These are phyloP conservation scores for Pseudevernia furfuracea DNA, from an alignment of 495 filamentous ascomycete species.

Conservation along the genomic window DNA sequence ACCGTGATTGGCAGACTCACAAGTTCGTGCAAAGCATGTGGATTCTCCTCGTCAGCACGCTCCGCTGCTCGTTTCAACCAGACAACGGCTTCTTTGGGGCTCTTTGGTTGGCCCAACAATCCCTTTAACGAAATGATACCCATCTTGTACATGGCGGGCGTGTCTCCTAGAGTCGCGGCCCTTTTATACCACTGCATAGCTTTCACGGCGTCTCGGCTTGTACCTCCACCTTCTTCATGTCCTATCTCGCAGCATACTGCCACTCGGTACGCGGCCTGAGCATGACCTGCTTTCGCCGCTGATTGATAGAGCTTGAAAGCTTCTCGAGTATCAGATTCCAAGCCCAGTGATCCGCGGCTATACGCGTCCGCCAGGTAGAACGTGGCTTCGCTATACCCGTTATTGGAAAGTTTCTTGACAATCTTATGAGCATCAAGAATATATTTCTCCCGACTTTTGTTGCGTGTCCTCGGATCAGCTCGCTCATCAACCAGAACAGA, in stretches of 20 bases:
- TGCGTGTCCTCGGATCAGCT: slow-evolving; percentile 65
- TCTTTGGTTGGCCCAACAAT: slow-evolving; percentile 80
- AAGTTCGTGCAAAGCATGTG: slow-evolving; percentile 90
- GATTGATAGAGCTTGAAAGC: slow-evolving; percentile 90
- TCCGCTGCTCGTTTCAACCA: slow-evolving; percentile 94
- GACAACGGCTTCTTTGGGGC: slow-evolving; percentile 72
- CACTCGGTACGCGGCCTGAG: slow-evolving; percentile 81
- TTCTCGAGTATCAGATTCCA: slow-evolving; percentile 75
- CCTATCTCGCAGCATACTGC: slow-evolving; percentile 97
- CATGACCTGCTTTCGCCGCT: slow-evolving; percentile 81
- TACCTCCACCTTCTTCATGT: slow-evolving; percentile 87
- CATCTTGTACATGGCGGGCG: slow-evolving; percentile 95
- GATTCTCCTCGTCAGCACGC: slow-evolving; percentile 78
- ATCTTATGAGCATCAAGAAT: slow-evolving; percentile 80
- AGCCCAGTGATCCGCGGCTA: slow-evolving; percentile 62
- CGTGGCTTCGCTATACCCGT: slow-evolving; percentile 71
- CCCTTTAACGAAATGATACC: slow-evolving; percentile 93
- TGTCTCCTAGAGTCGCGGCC: slow-evolving; percentile 80
- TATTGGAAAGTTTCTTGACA: slow-evolving; percentile 71
- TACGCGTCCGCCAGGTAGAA: slow-evolving; percentile 91
- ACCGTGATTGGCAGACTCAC: slow-evolving; percentile 20
- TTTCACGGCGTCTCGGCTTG: slow-evolving; percentile 80
- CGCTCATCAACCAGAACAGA: slow-evolving; percentile 64
- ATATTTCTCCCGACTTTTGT: slow-evolving; percentile 75
- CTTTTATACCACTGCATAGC: slow-evolving; percentile 97